Conservation (phyloP, 306 rosid species). For the Dryas alaskensis region DNA sequence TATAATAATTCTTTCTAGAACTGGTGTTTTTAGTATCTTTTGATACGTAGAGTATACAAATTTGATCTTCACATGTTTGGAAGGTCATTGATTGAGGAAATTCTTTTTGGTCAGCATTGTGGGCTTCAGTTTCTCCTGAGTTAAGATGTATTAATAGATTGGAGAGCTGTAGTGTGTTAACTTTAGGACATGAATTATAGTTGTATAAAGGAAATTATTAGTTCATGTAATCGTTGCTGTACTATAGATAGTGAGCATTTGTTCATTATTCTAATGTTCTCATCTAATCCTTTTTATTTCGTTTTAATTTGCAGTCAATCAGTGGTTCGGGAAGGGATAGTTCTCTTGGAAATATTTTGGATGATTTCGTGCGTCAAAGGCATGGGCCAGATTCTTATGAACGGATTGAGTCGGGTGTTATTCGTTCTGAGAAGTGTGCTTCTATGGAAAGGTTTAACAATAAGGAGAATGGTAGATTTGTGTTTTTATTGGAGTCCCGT, state of each 20-base stretch:
- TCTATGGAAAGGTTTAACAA: constrained; percentile 67
- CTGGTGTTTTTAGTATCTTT: not conserved
- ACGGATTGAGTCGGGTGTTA: constrained; percentile 50
- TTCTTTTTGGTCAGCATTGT: not conserved
- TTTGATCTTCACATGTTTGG: not conserved
- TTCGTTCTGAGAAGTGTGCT: constrained; percentile 46
- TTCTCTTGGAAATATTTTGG: constrained; percentile 77
- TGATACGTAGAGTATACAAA: not conserved
- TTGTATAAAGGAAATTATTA: too few species aligned
- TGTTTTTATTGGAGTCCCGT: constrained; percentile 71
- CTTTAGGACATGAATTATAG: too few species aligned
- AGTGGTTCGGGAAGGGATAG: constrained; percentile 53
- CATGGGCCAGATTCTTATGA: constrained; percentile 75
- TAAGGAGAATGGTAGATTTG: constrained; percentile 62
- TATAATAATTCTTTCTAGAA: not conserved
- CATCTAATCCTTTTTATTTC: constrained; percentile 2
- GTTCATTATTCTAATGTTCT: not conserved
- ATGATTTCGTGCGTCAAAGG: constrained; percentile 63
- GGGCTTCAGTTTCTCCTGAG: too few species aligned
- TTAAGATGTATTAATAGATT: too few species aligned
- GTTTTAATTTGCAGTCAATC: constrained; percentile 49
- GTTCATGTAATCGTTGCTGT: too few species aligned
- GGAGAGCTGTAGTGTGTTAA: too few species aligned
- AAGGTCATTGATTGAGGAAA: not conserved
- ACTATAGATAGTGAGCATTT: not conserved